Percentiles rank a stretch among this genome's conserved stretches.
Conservation (phyloP, 2,329 filamentous ascomycete genomes). For the Plectosphaerella plurivora region DNA sequence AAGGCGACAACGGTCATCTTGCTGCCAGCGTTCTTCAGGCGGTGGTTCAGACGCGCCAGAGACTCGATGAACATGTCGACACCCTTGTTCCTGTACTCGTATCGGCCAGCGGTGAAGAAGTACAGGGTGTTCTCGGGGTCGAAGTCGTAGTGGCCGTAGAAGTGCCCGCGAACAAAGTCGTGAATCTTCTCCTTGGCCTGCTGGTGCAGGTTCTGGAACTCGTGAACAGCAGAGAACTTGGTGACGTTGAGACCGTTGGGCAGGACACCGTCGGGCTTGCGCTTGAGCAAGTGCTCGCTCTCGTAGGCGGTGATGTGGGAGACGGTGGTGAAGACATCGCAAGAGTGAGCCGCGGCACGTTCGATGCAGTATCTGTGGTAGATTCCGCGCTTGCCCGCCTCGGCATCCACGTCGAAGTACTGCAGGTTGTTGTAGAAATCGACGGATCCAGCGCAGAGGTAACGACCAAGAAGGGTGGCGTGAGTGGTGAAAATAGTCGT, state of each 20-base stretch:
- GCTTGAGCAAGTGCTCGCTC: conserved; percentile 93
- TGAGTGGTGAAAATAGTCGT: conserved; percentile 99
- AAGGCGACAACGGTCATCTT: conserved; percentile 96
- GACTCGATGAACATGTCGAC: conserved; percentile 99
- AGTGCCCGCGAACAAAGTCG: conserved; percentile 96
- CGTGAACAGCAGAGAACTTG: conserved; percentile 97
- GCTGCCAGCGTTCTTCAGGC: conserved; percentile 77
- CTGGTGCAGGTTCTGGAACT: conserved; percentile 97
- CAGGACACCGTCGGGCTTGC: conserved; percentile 93
- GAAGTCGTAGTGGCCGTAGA: conserved; percentile 97
- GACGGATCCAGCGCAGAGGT: conserved; percentile 93
- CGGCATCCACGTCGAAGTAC: conserved; percentile 91
- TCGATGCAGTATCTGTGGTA: conserved; percentile 99
- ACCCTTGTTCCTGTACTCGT: conserved; percentile 97
- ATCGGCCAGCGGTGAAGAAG: conserved; percentile 94
- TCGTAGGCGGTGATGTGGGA: conserved; percentile 98
- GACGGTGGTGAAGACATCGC: conserved; percentile 97
- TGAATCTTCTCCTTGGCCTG: conserved; percentile 97
- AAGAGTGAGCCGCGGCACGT: conserved; percentile 83
- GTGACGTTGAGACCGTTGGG: conserved; percentile 97
- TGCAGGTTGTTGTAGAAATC: conserved; percentile 99
- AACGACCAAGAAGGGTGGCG: conserved; percentile 89
- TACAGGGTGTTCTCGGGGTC: conserved; percentile 95
- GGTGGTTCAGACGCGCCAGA: conserved; percentile 88
- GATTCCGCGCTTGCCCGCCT: conserved; percentile 96